These are phyloP conservation scores for Pelargonium fulgidum DNA, from an alignment of 441 rosid species.

Conservation along the genomic window DNA sequence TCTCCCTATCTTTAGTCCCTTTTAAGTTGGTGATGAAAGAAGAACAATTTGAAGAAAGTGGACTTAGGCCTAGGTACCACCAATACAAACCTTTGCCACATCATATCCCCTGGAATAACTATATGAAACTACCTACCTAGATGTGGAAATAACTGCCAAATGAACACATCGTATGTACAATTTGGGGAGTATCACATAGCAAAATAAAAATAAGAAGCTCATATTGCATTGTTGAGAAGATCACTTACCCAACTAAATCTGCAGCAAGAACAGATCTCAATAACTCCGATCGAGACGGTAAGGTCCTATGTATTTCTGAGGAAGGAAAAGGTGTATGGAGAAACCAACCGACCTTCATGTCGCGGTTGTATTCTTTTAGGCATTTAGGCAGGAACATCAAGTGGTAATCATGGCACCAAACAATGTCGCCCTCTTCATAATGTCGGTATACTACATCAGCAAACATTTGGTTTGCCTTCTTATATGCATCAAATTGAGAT, in stretches of 20 bases:
- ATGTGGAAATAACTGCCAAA: not conserved
- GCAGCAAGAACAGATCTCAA: constrained; percentile 95
- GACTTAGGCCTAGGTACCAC: not conserved
- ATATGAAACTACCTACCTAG: not conserved
- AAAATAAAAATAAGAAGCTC: not conserved
- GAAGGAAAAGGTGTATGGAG: constrained; percentile 99
- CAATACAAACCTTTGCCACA: not conserved
- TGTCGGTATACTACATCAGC: constrained; percentile 89
- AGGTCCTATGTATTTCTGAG: constrained; percentile 96
- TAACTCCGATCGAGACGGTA: constrained; percentile 94
- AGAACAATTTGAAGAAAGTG: not conserved
- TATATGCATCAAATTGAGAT: constrained; percentile 94
- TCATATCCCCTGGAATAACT: not conserved
- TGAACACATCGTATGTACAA: not conserved
- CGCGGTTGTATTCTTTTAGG: constrained; percentile 65
- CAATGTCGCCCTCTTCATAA: constrained; percentile 97
- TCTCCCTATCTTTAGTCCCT: no score
- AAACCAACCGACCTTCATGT: constrained; percentile 99
- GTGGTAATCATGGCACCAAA: constrained; percentile 99
- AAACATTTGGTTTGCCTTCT: constrained; percentile 96
- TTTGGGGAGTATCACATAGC: not conserved
- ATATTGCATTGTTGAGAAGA: not conserved
- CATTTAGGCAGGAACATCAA: constrained; percentile 97
- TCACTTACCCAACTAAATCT: constrained; percentile 88
- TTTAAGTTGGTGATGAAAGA: no score